Conservation (phyloP, 2,329 filamentous ascomycete species). For the Aspergillus niger region DNA sequence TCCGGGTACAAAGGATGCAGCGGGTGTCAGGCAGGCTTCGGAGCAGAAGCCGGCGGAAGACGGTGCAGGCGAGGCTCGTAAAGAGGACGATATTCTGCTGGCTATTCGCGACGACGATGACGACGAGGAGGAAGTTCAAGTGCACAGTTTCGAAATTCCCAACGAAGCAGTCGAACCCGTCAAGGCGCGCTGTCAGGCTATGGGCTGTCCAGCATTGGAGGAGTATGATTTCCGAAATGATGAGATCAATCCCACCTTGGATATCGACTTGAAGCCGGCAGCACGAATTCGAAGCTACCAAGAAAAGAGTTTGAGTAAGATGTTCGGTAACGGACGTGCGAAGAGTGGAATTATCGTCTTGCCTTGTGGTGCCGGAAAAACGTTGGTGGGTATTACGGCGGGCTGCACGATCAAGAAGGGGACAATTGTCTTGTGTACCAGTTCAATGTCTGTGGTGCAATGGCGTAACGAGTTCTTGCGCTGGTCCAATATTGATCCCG, state of each 20-base stretch:
- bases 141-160: constrained; percentile 90
- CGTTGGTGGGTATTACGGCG: constrained; percentile 94
- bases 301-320: constrained; percentile 96
- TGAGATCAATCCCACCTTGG: constrained; percentile 81
- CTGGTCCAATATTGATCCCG: constrained; percentile 96
- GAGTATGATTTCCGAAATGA: constrained; percentile 98
- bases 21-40: constrained; percentile 75
- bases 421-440: constrained; percentile 91
- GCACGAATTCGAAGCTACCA: constrained; percentile 94
- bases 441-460: constrained; percentile 95
- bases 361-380: constrained; percentile 96
- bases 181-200: constrained; percentile 82
- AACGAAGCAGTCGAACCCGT: constrained; percentile 81
- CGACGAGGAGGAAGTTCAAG: constrained; percentile 78
- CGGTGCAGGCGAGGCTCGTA: constrained; percentile 38
- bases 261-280: constrained; percentile 87
- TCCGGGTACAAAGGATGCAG: constrained; percentile 90
- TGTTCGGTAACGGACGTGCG: constrained; percentile 97
- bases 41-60: constrained; percentile 42
- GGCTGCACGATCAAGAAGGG: constrained; percentile 98
- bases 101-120: constrained; percentile 74
- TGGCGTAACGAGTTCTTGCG: constrained; percentile 97
- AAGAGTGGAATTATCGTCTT: constrained; percentile 97
- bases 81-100: constrained; percentile 69
- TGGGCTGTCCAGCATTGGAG: constrained; percentile 85